phyloP scores from a whole-genome alignment of 441 rosid genomes.

The Viola pubescens region DNA sequence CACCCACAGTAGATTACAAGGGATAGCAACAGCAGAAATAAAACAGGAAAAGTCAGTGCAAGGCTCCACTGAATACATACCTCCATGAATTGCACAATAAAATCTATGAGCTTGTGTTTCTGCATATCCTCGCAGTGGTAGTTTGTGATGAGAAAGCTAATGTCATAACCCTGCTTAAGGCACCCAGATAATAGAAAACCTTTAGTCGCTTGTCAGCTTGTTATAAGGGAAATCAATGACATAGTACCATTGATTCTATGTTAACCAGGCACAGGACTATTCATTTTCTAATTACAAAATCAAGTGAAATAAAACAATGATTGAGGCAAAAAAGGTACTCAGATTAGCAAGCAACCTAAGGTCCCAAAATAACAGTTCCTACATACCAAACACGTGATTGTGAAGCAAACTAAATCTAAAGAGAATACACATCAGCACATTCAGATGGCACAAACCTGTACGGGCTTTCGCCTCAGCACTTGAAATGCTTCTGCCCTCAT shows the following conservation, averaged over 20 bases:
- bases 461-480: slow-evolving; percentile 90
- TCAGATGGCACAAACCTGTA: slow-evolving; percentile 44
- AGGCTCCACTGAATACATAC: slow-evolving; percentile 36
- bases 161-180: slow-evolving; percentile 73
- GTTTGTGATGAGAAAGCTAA: slow-evolving; percentile 94
- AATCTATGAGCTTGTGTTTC: slow-evolving; percentile 88
- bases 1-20: no score
- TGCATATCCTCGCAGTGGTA: slow-evolving; percentile 97
- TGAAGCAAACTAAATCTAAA: slow-evolving; percentile 6
- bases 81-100: slow-evolving; percentile 95
- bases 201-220: no score
- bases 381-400: slow-evolving; percentile 14
- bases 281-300: no score
- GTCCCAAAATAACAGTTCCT: slow-evolving; percentile 7
- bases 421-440: slow-evolving; percentile 9
- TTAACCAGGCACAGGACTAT: no score
- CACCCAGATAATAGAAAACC: neutral
- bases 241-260: no score
- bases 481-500: slow-evolving; percentile 99
- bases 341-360: neutral
- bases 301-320: no score
- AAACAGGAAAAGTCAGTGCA: neutral
- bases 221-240: no score
- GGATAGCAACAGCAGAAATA: no score
- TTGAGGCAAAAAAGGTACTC: no score